Base-by-base conservation (phyloP, 2,329 filamentous ascomycete genomes). In the Parafenestella ontariensis region DNA sequence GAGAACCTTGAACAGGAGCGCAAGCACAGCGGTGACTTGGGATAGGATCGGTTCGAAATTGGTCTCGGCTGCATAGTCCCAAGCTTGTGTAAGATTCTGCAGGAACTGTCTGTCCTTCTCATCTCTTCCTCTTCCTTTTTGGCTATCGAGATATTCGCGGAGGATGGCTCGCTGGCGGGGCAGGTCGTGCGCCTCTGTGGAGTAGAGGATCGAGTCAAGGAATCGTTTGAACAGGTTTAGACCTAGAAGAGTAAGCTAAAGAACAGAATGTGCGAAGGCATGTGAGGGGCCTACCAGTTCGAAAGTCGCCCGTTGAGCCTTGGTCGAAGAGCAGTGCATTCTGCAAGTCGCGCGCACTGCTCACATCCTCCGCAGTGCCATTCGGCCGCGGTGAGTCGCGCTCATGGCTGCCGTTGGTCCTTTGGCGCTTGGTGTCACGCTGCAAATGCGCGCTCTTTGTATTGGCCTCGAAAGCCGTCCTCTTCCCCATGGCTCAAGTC, bases 31-130 rank as follows among this genome's bases (percentile, higher is more conserved):
- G 1, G 90, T 87, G 3, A 95, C 87, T 7, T 91, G 86, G 1
- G 92, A 94, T 71, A 95, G 84, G 54, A 97, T 80, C 49, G 87
- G 85, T 54, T 96, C 92, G 64, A 93, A 89, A 70, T 91, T 91
- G 61, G 87, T 86, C 72, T 91, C 88, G 26, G 87, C 87, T 3
- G 90, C 92, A 78, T 90, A 92, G 43, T 87, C 87, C 94, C 94
- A 98, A 54, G 88, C 92, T 66, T 96, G 90, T 77, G 96, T 90
- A 34, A 98, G 79, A 66, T 96, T 91, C 2, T 84, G 79, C 26
- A 98, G 84, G 64, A 88, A 91, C 21, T 88, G 80, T 6, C 84
- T 80, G 48, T 85, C 81, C 47, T 85, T 83, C 33, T 87, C 85
- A 28, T 79, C 78, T 17, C 75, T 70, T 46, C 75, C 76, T 56